Evolutionary conservation across 2,329 filamentous ascomycete species (phyloP).

Genomic region (Corynespora cassiicola): DNA sequence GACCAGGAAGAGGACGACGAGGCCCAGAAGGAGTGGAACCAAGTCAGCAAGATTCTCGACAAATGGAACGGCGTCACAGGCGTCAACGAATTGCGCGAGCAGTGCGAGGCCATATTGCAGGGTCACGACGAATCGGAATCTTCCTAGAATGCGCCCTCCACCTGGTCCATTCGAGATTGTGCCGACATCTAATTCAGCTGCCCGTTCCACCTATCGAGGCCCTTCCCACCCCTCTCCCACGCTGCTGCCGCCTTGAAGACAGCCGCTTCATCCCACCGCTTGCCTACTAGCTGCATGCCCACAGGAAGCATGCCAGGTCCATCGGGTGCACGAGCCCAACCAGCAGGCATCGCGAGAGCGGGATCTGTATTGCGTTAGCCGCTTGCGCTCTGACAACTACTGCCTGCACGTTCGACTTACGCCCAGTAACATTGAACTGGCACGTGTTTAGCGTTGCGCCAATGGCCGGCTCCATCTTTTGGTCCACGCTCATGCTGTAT

Average conservation of each 20-base stretch:
- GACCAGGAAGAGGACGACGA: conserved; percentile 66
- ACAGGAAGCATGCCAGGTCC: conserved; percentile 36
- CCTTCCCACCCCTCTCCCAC: conserved; percentile 41
- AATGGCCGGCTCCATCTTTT: conserved; percentile 53
- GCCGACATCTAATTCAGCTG: conserved; percentile 13
- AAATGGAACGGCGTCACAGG: conserved; percentile 54
- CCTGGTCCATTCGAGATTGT: not conserved
- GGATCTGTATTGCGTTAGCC: conserved; percentile 41
- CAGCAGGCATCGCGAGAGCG: conserved; percentile 55
- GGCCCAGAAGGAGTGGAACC: conserved; percentile 61
- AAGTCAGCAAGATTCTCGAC: conserved; percentile 47
- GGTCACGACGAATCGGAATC: conserved; percentile 35
- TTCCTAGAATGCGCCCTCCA: too few species aligned
- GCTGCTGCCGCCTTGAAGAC: conserved; percentile 43
- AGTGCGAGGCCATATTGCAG: conserved; percentile 43
- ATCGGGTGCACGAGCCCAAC: conserved; percentile 27
- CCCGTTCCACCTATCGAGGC: conserved; percentile 28
- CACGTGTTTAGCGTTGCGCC: conserved; percentile 53
- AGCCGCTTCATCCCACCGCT: conserved; percentile 39
- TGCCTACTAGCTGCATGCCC: conserved; percentile 46
- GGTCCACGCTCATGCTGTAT: conserved; percentile 39
- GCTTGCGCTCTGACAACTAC: too few species aligned
- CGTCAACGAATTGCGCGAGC: conserved; percentile 46
- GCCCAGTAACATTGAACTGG: conserved; percentile 59
- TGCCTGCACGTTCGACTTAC: conserved; percentile 7